These are phyloP conservation scores for Morella rubra DNA, from an alignment of 306 rosid genomes.

Conservation along the genomic window DNA sequence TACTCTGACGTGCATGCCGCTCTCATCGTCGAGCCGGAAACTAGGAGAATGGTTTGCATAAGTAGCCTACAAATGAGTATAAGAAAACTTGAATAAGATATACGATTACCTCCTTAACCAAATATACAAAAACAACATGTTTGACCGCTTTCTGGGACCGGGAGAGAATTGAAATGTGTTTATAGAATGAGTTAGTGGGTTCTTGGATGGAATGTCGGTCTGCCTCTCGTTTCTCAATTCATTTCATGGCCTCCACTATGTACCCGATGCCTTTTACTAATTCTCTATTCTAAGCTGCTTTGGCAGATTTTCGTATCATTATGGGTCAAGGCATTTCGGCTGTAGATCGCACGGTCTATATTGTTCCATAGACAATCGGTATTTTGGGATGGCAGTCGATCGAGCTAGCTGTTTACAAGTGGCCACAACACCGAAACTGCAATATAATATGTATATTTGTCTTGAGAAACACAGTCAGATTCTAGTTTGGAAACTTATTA, in stretches of 20 bases:
- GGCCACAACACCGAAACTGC: constrained; percentile 5
- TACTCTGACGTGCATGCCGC: constrained; percentile 24
- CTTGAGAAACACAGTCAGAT: neutral
- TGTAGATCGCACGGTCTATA: neutral
- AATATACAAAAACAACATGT: neutral
- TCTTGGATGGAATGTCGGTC: constrained; percentile 37
- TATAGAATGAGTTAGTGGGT: constrained; percentile 12
- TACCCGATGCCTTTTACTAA: neutral
- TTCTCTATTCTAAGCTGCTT: neutral
- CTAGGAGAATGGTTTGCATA: neutral
- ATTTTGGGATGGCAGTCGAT: constrained; percentile 19
- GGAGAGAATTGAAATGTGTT: neutral
- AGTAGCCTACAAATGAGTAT: neutral
- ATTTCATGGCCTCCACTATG: constrained; percentile 24
- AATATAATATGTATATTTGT: neutral
- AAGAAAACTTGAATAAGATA: neutral
- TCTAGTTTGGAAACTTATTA: neutral
- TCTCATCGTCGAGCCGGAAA: neutral
- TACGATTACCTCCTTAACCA: neutral
- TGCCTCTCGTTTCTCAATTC: neutral
- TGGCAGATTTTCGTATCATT: neutral
- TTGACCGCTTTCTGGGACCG: constrained; percentile 1
- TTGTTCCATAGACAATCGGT: neutral
- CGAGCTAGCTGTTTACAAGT: neutral
- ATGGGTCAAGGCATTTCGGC: neutral